phyloP scores from a whole-genome alignment of 2,329 filamentous ascomycete genomes.

The Aureobasidium namibiae region DNA sequence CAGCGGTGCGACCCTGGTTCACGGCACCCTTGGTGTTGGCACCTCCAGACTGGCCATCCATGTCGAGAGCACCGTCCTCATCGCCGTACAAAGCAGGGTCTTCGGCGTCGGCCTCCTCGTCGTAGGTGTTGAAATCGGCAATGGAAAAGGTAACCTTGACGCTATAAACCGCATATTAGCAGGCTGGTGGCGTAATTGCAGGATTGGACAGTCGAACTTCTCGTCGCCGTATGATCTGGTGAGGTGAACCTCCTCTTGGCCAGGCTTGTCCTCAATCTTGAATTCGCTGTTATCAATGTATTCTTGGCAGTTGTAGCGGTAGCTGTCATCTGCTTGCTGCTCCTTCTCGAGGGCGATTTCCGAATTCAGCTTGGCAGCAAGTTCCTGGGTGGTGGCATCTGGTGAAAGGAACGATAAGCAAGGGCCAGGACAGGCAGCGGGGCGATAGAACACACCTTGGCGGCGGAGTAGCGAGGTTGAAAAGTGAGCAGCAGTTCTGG shows the following conservation, averaged over 20 bases:
- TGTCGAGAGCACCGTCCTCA: constrained; percentile 29
- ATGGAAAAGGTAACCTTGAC: constrained; percentile 80
- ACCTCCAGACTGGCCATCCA: constrained; percentile 45
- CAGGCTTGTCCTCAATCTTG: constrained; percentile 64
- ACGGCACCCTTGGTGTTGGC: constrained; percentile 49
- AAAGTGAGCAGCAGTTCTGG: constrained; percentile 30
- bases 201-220: constrained; percentile 51
- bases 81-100: constrained; percentile 25
- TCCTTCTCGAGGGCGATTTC: constrained; percentile 80
- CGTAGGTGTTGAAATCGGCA: constrained; percentile 59
- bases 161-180: constrained; percentile 31
- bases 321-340: constrained; percentile 59
- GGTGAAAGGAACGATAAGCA: not conserved
- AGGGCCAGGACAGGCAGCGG: no score
- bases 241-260: constrained; percentile 81
- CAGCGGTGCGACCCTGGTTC: constrained; percentile 44
- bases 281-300: constrained; percentile 82
- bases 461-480: constrained; percentile 32
- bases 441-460: constrained; percentile 21
- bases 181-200: not conserved
- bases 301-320: constrained; percentile 57
- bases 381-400: constrained; percentile 59
- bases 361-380: constrained; percentile 75
- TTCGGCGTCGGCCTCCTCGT: constrained; percentile 17
- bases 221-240: constrained; percentile 79